These are phyloP conservation scores for Licmophora abbreviata DNA, from an alignment of 108 stramenopile genomes.

Conservation along the genomic window DNA sequence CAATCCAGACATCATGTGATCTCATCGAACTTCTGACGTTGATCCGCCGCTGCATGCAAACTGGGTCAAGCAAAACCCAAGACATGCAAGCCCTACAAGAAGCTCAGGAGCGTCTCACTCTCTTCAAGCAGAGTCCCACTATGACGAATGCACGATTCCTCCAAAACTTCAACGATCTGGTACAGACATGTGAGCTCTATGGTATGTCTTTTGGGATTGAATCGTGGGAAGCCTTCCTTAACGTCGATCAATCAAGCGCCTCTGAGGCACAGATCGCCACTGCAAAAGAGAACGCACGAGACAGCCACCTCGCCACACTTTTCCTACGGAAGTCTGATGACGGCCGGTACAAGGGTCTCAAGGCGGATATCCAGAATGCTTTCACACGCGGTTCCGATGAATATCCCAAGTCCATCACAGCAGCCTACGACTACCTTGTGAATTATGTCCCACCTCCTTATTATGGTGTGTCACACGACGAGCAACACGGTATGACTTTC, in stretches of 20 bases:
- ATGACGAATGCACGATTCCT: no score
- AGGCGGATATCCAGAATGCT: not conserved
- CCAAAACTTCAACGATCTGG: no score
- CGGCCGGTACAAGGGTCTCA: constrained; percentile 1
- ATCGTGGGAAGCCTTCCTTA: constrained; percentile 10
- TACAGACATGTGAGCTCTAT: no score
- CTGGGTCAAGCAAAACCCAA: constrained; percentile 9
- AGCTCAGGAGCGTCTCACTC: not conserved
- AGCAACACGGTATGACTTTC: no score
- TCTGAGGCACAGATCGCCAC: not conserved
- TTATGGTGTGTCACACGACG: no score
- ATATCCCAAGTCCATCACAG: no score
- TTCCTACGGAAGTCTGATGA: constrained; percentile 2
- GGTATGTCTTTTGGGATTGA: no score
- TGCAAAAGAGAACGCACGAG: not conserved
- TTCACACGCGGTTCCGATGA: constrained; percentile 2
- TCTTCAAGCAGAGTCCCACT: no score
- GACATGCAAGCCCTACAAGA: constrained; percentile 6
- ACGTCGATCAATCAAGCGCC: not conserved
- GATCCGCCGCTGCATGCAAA: not conserved
- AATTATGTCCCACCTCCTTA: no score
- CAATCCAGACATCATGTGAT: not conserved
- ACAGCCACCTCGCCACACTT: not conserved
- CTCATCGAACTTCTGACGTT: constrained; percentile 4
- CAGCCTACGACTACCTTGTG: no score